These are phyloP conservation scores for Sequoia sempervirens DNA, from an alignment of 75 land plant genomes.

Conservation along the genomic window DNA sequence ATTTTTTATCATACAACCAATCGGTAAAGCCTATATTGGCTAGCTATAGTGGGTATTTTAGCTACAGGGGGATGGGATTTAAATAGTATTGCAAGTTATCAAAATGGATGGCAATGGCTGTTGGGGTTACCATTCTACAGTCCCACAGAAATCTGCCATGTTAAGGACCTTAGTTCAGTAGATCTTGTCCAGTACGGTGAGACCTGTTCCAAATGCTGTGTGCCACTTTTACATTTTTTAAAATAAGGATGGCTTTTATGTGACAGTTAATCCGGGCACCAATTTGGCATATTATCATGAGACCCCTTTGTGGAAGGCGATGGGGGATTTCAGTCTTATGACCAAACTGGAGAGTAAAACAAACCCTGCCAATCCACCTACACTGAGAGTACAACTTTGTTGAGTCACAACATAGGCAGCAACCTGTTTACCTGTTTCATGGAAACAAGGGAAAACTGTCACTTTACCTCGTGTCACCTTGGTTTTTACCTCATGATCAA, in stretches of 20 bases:
- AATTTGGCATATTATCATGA: too few relatives aligned
- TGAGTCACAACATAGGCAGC: neutral
- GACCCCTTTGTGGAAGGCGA: too few relatives aligned
- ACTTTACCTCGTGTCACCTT: neutral
- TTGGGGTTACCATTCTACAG: neutral
- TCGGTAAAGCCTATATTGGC: neutral
- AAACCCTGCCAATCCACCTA: neutral
- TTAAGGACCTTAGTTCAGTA: neutral
- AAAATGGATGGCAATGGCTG: neutral
- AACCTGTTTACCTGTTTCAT: neutral
- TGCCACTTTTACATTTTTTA: neutral
- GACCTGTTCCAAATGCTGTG: neutral
- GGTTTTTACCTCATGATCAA: neutral
- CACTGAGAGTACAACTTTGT: neutral
- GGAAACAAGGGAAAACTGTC: neutral
- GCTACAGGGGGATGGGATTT: neutral
- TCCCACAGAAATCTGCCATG: neutral
- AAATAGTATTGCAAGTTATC: neutral
- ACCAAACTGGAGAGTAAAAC: too few relatives aligned
- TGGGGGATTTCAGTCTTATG: too few relatives aligned
- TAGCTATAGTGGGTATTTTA: neutral
- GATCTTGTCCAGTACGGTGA: too few relatives aligned
- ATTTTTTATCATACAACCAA: neutral
- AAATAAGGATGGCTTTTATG: neutral
- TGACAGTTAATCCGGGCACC: neutral